Evolutionary conservation across 1,139 yeast genomes (phyloP).

Genomic region (Lodderomyces jiufengensis): DNA sequence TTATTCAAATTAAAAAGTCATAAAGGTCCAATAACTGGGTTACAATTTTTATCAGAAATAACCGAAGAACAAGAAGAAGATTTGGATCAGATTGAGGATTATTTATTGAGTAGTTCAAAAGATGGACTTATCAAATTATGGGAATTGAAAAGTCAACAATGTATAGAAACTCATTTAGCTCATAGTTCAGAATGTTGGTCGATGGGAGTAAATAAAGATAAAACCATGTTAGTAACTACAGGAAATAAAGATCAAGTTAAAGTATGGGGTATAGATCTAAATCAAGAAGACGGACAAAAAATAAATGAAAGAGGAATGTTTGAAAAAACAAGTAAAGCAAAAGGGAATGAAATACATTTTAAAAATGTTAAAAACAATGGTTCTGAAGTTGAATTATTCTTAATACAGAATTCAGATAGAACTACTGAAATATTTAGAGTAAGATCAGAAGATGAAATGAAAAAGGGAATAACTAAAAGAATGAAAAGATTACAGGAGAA

Average conservation of each 20-base stretch:
- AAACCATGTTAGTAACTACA: conserved; percentile 56
- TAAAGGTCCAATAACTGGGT: conserved; percentile 81
- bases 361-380: conserved; percentile 23
- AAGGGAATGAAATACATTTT: conserved; percentile 65
- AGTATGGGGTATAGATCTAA: conserved; percentile 69
- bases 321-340: conserved; percentile 75
- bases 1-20: conserved; percentile 84
- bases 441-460: conserved; percentile 73
- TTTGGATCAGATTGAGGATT: conserved; percentile 59
- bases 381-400: conserved; percentile 45
- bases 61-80: conserved; percentile 26
- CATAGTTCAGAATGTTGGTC: conserved; percentile 95
- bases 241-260: conserved; percentile 82
- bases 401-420: conserved; percentile 74
- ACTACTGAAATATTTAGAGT: conserved; percentile 79
- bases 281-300: conserved; percentile 49
- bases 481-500: conserved; percentile 75
- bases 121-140: conserved; percentile 91
- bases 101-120: conserved; percentile 73
- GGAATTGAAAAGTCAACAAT: conserved; percentile 87
- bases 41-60: conserved; percentile 43
- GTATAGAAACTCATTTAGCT: conserved; percentile 92
- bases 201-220: conserved; percentile 44
- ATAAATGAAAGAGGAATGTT: conserved; percentile 61
- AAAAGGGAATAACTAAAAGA: conserved; percentile 74